phyloP scores from a whole-genome alignment of 768 basidiomycete genomes.

The Phanerochaete sordida region DNA sequence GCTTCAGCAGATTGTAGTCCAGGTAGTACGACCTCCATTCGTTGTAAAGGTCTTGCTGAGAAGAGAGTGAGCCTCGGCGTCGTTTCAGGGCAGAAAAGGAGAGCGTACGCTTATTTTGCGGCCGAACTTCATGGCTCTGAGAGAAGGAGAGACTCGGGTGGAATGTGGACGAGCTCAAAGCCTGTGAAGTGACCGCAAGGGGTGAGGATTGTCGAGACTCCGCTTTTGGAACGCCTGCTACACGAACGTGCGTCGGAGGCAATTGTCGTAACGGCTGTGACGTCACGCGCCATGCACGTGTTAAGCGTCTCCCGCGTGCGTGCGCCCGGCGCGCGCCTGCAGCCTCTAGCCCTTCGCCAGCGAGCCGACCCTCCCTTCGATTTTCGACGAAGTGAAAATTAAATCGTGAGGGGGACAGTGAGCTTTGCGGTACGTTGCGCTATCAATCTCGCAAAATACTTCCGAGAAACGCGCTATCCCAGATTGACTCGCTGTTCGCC shows the following conservation, averaged over 20 bases:
- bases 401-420: too few relatives aligned
- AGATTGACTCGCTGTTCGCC: too few relatives aligned
- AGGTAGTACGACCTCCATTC: conserved; percentile 93
- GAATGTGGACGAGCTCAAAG: background rate
- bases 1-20: conserved; percentile 86
- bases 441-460: too few relatives aligned
- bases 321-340: too few relatives aligned
- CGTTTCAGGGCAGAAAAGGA: background rate
- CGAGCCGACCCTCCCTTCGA: too few relatives aligned
- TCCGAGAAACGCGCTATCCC: too few relatives aligned
- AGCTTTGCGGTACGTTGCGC: too few relatives aligned
- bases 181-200: background rate
- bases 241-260: conserved; percentile 17
- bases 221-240: background rate
- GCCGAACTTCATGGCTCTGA: conserved; percentile 69
- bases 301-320: background rate
- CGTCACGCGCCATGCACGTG: conserved; percentile 9
- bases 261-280: background rate
- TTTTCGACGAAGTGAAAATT: too few relatives aligned
- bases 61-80: background rate
- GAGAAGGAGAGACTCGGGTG: background rate
- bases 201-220: too few relatives aligned
- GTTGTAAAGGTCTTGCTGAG: conserved; percentile 75
- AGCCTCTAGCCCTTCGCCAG: too few relatives aligned
- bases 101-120: conserved; percentile 64